phyloP scores from a whole-genome alignment of 345 rosid species.

The Zanthoxylum bungeanum region DNA sequence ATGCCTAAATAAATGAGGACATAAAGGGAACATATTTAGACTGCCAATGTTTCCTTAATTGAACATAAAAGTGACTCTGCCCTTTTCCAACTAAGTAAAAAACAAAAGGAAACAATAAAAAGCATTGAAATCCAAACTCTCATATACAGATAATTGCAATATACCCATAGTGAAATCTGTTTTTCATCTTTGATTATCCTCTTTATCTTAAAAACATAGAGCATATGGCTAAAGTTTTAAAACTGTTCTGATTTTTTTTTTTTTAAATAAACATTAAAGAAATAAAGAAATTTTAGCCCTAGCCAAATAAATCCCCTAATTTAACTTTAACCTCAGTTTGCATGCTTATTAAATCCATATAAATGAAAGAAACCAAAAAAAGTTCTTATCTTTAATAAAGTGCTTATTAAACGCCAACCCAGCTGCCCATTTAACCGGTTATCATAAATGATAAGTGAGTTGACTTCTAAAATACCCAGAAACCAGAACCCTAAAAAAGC shows the following conservation, averaged over 20 bases:
- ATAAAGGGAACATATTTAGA: slow-evolving; percentile 14
- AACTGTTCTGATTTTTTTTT: no score
- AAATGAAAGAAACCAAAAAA: neutral
- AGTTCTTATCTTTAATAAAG: neutral
- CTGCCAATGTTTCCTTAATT: neutral
- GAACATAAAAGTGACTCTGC: neutral
- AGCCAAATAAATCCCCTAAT: neutral
- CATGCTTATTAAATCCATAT: neutral
- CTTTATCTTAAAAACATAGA: no score
- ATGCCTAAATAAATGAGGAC: slow-evolving; percentile 53
- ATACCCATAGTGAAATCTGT: no score
- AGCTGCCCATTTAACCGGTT: neutral
- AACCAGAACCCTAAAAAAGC: neutral
- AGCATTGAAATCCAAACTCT: neutral
- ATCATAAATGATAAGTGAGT: neutral
- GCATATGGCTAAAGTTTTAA: no score
- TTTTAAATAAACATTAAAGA: neutral
- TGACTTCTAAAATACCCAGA: neutral
- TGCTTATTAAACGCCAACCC: neutral
- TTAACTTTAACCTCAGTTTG: neutral
- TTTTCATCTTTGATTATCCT: no score
- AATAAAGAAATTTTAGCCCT: neutral
- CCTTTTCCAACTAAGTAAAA: neutral
- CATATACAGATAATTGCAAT: no score
- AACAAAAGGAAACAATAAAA: no score